Evolutionary conservation across 495 filamentous ascomycete genomes (phyloP), one percentile per base, ranked within the genome.

Genomic region (Neurospora sp.): DNA sequence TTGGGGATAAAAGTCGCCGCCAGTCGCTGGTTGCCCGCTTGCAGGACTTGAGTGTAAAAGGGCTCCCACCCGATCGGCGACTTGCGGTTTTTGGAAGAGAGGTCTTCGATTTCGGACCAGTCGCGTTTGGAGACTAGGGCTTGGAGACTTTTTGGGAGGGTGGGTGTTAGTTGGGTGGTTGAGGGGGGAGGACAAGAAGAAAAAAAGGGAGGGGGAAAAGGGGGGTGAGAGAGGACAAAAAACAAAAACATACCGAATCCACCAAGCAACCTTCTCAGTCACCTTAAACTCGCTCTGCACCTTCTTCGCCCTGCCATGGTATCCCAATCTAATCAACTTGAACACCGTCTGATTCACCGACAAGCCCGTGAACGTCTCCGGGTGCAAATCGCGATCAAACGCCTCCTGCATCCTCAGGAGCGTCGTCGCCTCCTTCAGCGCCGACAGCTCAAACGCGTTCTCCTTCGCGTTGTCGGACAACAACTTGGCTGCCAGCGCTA

Each of bases 31-130:
- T 99, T 98, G 70, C 96, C 95, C 7, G 96, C 96, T 46, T 90
- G 90, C 7, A 98, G 82, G 69, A 92, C 88, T 77, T 94, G 92
- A 81, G 94, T 96, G 86, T 91, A 98, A 83, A 96, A 99, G 9
- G 96, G 93, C 90, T 96, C 94, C 96, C 96, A 99, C 54, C 94
- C 96, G 79, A 99, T 98, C n/a, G 96, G 92, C 69, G 90, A 93
- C 78, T 94, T 96, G 69, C 86, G 84, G 66, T 82, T 85, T 78
- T 88, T 89, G 66, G 87, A 89, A 5, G 54, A 14, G 75, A 93
- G 87, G 74, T 97, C 94, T 82, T 98, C 94, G 72, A 99, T 84
- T 79, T 97, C 96, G 46, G 87, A 88, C 94, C 94, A 98, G 79
- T 97, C 92, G 46, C 96, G 89, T 79, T 91, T 92, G 16, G 92